Conservation (phyloP, 345 rosid species). For the Laguncularia racemosa region DNA sequence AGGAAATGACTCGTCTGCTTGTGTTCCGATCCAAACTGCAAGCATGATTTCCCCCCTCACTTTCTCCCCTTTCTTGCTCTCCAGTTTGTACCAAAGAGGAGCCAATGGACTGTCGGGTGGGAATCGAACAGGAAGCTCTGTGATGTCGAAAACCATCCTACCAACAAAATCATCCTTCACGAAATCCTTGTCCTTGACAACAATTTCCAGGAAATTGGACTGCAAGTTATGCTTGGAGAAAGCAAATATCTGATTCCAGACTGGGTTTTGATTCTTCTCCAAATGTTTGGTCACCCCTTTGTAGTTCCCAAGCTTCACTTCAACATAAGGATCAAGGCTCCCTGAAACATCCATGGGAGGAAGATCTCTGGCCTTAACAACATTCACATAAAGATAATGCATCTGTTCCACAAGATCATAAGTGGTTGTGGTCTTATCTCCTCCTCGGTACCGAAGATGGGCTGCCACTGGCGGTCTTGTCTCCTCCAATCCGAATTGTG, state of each 20-base stretch:
- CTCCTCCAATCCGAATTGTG: slow-evolving; percentile 29
- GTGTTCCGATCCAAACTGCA: slow-evolving; percentile 54
- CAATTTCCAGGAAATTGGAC: slow-evolving; percentile 33
- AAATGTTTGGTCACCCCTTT: slow-evolving; percentile 33
- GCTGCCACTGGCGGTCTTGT: slow-evolving; percentile 39
- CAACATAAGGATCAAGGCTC: slow-evolving; percentile 41
- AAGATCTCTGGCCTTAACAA: slow-evolving; percentile 40
- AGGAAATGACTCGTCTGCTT: slow-evolving; percentile 46
- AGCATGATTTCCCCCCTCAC: slow-evolving; percentile 31
- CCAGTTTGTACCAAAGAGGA: slow-evolving; percentile 45
- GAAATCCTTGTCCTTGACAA: slow-evolving; percentile 36
- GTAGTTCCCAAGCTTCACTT: slow-evolving; percentile 41
- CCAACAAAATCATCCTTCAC: slow-evolving; percentile 39
- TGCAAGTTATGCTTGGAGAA: slow-evolving; percentile 40
- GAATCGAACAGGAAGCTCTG: slow-evolving; percentile 34
- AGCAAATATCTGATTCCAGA: slow-evolving; percentile 46
- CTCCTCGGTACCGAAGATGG: slow-evolving; percentile 26
- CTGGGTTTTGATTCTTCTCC: slow-evolving; percentile 40
- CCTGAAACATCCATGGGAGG: slow-evolving; percentile 31
- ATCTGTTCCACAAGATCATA: slow-evolving; percentile 49
- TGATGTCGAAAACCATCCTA: slow-evolving; percentile 23
- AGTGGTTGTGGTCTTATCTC: slow-evolving; percentile 32
- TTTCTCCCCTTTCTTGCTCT: slow-evolving; percentile 23
- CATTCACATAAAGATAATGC: slow-evolving; percentile 39
- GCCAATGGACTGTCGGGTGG: slow-evolving; percentile 55